Evolutionary conservation across 1,284 basidiomycete genomes (phyloP), one percentile per base, ranked within the genome.

Genomic region (Irpex rosettiformis): DNA sequence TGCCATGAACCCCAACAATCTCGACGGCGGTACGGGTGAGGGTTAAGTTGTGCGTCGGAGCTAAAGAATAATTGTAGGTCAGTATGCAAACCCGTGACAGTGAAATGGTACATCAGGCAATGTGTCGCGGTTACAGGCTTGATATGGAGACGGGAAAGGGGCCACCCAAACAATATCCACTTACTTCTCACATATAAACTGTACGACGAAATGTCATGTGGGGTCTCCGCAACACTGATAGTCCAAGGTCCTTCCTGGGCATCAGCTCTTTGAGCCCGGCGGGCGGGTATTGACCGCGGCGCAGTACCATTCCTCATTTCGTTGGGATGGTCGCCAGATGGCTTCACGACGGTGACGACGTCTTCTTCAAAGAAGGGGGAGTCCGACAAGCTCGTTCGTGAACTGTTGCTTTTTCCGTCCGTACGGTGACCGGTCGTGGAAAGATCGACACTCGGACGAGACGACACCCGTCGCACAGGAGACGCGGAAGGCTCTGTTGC

Each of bases 41-140:
- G 43, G 92, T 94, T 58, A 94, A 79, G 76, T 94, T 92, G 77
- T 94, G 92, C 27, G 90, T 94, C 28, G 91, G 88, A 13, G 91
- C 92, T 89, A 75, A 43, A 59, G 58, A 60, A 62, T 57, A 68
- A 61, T 62, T 68, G 60, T 11, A 8, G 67, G 68, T 64, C 67
- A 71, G 57, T 47, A 58, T 22, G 8, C 16, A 8, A n/a, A 8
- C 43, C 43, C 21, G 33, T 37, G 33, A 37, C 33, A 6, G 16
- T 16, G 16, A 6, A 7, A 6, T 6, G 33, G 33, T 37, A 37
- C 16, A 37, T 37, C 6, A 62, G 65, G 60, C 45, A 59, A 62
- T 60, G 49, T 8, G 43, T 8, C 18, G 10, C 43, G 6, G 43
- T 18, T 40, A 48, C 47, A 33, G 2, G 5, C 33, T 11, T 37